These are phyloP conservation scores for Arabidopsis suecica DNA, from an alignment of 345 rosid species.

Conservation along the genomic window DNA sequence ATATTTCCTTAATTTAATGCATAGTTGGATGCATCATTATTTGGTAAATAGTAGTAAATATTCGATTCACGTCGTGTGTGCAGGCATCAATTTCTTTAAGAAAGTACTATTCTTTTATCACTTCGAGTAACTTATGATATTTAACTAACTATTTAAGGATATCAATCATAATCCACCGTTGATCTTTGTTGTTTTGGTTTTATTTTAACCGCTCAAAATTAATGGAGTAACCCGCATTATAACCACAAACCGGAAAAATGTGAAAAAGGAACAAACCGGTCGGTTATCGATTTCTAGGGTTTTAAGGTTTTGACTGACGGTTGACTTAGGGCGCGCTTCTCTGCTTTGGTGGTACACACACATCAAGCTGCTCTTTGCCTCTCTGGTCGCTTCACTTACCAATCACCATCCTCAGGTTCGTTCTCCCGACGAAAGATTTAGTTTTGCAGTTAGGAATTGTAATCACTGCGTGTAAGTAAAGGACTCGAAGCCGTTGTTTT, in stretches of 20 bases:
- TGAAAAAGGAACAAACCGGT: conserved; percentile 10
- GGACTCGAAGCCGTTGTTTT: not conserved
- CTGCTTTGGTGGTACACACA: conserved; percentile 1
- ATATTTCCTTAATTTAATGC: conserved; percentile 8
- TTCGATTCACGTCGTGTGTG: conserved; percentile 34
- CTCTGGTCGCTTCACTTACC: conserved; percentile 26
- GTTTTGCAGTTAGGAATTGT: not conserved
- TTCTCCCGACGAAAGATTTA: not conserved
- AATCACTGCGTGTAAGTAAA: not conserved
- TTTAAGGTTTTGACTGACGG: conserved; percentile 28
- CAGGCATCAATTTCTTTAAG: not conserved
- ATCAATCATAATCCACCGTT: not conserved
- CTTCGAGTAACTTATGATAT: not conserved
- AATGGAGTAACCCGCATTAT: not conserved
- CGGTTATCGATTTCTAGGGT: conserved; percentile 21
- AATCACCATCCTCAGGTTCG: conserved; percentile 32
- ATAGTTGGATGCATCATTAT: conserved; percentile 31
- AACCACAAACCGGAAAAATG: conserved; percentile 12
- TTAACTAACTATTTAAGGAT: too few relatives aligned
- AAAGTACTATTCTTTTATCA: not conserved
- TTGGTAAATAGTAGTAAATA: conserved; percentile 20
- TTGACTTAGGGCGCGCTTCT: conserved; percentile 33
- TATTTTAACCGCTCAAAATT: not conserved
- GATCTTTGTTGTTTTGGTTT: not conserved
- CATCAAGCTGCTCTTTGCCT: not conserved